Conservation (phyloP, 176 grass and related monocot species). For the Oryza meridionalis region DNA sequence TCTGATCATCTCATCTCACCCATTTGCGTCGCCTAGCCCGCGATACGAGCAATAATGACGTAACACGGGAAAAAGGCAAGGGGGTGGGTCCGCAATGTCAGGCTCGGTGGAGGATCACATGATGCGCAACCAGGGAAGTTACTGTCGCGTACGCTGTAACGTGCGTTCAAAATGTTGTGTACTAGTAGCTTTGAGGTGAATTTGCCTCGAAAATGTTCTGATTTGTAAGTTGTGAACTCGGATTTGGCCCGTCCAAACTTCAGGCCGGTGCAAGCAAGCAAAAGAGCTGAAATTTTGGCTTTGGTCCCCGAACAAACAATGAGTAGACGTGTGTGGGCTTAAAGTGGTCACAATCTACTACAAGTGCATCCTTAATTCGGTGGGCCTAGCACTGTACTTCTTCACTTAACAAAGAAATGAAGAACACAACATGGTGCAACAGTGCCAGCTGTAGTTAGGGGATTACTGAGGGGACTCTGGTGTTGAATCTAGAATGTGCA, state of each 20-base stretch:
- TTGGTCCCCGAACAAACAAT: not conserved
- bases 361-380: not conserved
- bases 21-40: not conserved
- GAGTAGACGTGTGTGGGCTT: not conserved
- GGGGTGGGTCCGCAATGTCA: not conserved
- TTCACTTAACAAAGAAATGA: not conserved
- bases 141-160: not conserved
- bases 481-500: not conserved
- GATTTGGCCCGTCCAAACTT: not conserved
- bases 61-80: not conserved
- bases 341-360: not conserved
- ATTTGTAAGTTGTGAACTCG: not conserved
- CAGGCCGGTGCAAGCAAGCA: not conserved
- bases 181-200: not conserved
- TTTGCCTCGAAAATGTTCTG: not conserved
- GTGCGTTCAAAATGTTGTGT: not conserved
- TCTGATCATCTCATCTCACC: not conserved
- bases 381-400: not conserved
- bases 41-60: not conserved
- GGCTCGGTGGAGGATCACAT: slow-evolving; percentile 2
- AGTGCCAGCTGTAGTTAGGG: not conserved
- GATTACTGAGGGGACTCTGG: not conserved
- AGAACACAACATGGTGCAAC: not conserved
- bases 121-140: not conserved
- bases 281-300: not conserved